A percentile compares a stretch with the other conserved stretches of the same genome.
These are phyloP conservation scores for Bryum argenteum DNA, from an alignment of 225 moss, liverwort and hornwort species.

Conservation along the genomic window DNA sequence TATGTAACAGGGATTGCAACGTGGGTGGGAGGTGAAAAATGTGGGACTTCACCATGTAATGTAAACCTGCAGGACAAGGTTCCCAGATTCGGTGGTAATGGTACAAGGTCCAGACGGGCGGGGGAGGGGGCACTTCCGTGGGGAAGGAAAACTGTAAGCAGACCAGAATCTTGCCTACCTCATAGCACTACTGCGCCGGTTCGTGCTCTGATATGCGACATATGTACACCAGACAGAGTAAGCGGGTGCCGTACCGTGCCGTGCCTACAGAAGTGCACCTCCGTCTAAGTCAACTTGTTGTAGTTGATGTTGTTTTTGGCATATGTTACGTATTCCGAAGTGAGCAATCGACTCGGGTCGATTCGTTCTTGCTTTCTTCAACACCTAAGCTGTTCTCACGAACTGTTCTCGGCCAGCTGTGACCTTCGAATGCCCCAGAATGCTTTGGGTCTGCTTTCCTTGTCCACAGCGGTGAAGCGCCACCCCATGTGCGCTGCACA, in stretches of 20 bases:
- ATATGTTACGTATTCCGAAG: slow-evolving; percentile 21
- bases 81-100: slow-evolving; percentile 34
- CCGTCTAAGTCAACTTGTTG: slow-evolving; percentile 9
- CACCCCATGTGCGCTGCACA: slow-evolving; percentile 92
- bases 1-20: slow-evolving; percentile 34
- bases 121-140: slow-evolving; percentile 45
- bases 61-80: slow-evolving; percentile 10
- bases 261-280: slow-evolving; percentile 32
- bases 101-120: slow-evolving; percentile 31
- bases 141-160: slow-evolving; percentile 44
- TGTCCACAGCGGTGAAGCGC: slow-evolving; percentile 89
- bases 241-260: slow-evolving; percentile 10
- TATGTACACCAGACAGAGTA: slow-evolving; percentile 57
- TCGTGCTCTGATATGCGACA: slow-evolving; percentile 26
- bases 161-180: slow-evolving; percentile 40
- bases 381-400: slow-evolving; percentile 3
- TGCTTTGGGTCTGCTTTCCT: slow-evolving; percentile 75
- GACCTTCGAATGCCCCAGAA: slow-evolving; percentile 97
- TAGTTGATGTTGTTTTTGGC: background rate
- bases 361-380: background rate
- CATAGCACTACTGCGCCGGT: slow-evolving; percentile 14
- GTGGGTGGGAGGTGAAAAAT: slow-evolving; percentile 8
- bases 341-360: background rate
- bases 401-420: slow-evolving; percentile 83
- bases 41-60: slow-evolving; percentile 28